These are phyloP conservation scores for Myxozyma melibiosi DNA, from an alignment of 805 yeast genomes.

Conservation along the genomic window DNA sequence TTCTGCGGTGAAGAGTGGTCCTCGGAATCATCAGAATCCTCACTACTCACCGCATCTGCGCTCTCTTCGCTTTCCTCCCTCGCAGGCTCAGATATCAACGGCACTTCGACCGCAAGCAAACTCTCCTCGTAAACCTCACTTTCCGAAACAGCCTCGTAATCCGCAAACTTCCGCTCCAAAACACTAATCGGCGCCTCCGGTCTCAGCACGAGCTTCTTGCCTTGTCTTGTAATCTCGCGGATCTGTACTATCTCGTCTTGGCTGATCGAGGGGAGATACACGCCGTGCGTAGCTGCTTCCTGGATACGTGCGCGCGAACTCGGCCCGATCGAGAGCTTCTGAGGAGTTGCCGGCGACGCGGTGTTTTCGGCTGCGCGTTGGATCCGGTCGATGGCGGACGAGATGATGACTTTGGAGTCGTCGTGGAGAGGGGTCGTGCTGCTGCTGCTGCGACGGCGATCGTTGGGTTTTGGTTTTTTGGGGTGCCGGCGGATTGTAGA, in stretches of 20 bases:
- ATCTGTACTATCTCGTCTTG: neutral
- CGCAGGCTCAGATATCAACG: too few species aligned
- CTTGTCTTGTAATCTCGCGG: neutral
- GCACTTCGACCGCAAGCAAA: neutral
- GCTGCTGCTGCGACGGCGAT: too few species aligned
- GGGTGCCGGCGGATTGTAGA: neutral
- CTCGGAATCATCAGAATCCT: neutral
- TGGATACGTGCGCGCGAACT: neutral
- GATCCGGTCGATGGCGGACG: neutral
- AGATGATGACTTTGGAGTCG: neutral
- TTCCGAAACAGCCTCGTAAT: neutral
- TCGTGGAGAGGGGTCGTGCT: too few species aligned
- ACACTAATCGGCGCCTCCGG: neutral
- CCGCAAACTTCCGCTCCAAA: neutral
- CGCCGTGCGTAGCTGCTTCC: slow-evolving; percentile 2
- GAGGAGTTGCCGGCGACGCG: neutral
- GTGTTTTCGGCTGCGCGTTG: too few species aligned
- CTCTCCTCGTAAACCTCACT: neutral
- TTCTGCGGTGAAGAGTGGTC: neutral
- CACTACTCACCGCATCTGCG: neutral
- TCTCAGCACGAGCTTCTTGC: neutral
- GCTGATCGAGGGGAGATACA: neutral
- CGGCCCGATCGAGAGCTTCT: neutral
- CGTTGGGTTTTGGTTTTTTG: neutral
- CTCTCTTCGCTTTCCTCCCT: neutral